Evolutionary conservation across 495 filamentous ascomycete genomes (phyloP).

Genomic region (Pyronema omphalodes): DNA sequence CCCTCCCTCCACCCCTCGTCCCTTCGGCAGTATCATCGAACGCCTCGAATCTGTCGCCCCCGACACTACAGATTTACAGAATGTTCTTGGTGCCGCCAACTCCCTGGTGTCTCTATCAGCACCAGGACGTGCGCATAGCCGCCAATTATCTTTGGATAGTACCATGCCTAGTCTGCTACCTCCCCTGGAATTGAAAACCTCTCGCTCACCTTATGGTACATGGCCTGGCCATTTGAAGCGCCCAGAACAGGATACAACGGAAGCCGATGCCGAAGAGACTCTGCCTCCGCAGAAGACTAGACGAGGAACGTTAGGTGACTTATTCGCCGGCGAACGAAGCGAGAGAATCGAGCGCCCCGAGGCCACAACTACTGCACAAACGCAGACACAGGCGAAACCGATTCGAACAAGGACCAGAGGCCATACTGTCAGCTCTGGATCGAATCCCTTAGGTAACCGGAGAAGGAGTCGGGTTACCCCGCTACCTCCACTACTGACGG

Average conservation of each 20-base stretch:
- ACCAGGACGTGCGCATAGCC: neutral
- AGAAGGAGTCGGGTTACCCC: conserved; percentile 13
- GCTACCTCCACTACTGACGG: conserved; percentile 16
- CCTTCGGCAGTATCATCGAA: neutral
- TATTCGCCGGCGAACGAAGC: conserved; percentile 15
- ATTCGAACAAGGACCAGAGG: conserved; percentile 8
- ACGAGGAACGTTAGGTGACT: conserved; percentile 17
- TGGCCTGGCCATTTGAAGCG: conserved; percentile 23
- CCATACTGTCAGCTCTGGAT: conserved; percentile 18
- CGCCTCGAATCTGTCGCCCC: neutral
- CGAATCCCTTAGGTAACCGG: conserved; percentile 8
- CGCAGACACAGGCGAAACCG: neutral
- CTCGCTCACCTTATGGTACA: conserved; percentile 20
- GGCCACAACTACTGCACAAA: neutral
- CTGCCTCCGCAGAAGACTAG: conserved; percentile 14
- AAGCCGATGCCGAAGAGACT: conserved; percentile 10
- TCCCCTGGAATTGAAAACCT: conserved; percentile 18
- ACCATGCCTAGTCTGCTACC: conserved; percentile 11
- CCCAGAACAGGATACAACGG: conserved; percentile 13
- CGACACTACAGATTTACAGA: neutral
- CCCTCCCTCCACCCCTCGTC: neutral
- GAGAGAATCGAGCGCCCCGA: neutral
- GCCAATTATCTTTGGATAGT: neutral
- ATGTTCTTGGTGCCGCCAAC: neutral
- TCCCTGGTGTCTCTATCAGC: neutral